phyloP scores from a whole-genome alignment of 2,329 filamentous ascomycete species.

The Phaeosphaeriaceae sp. region DNA sequence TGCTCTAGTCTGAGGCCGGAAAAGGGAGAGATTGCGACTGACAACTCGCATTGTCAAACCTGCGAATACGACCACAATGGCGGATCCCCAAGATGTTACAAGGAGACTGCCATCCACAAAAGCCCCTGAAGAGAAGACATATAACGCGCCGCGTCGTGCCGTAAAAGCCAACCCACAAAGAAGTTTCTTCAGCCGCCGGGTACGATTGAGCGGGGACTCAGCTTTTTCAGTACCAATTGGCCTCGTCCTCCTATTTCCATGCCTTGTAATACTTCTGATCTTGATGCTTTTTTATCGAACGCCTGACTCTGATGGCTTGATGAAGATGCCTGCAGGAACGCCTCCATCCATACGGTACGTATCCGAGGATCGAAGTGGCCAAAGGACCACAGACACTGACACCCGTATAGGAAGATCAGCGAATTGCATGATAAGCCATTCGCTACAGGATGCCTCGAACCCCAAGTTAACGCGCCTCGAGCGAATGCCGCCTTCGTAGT shows the following conservation, averaged over 20 bases:
- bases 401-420: slow-evolving; percentile 78
- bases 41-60: neutral
- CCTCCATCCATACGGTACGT: slow-evolving; percentile 85
- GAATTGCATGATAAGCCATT: slow-evolving; percentile 98
- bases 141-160: slow-evolving; percentile 51
- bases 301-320: slow-evolving; percentile 79
- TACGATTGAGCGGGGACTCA: slow-evolving; percentile 90
- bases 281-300: slow-evolving; percentile 88
- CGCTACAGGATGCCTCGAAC: slow-evolving; percentile 82
- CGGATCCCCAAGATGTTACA: slow-evolving; percentile 39
- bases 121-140: slow-evolving; percentile 50
- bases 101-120: slow-evolving; percentile 55
- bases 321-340: slow-evolving; percentile 85
- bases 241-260: slow-evolving; percentile 89
- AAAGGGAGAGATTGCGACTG: slow-evolving; percentile 20
- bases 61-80: neutral
- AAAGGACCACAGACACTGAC: slow-evolving; percentile 16
- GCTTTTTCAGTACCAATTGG: slow-evolving; percentile 91
- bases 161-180: slow-evolving; percentile 60
- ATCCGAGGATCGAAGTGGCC: neutral
- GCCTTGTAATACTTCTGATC: slow-evolving; percentile 89
- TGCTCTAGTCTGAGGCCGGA: slow-evolving; percentile 16
- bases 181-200: slow-evolving; percentile 82
- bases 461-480: slow-evolving; percentile 75
- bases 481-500: slow-evolving; percentile 97